These are phyloP conservation scores for Ambrosia artemisiifolia DNA, from an alignment of 129 eudicot species.

Conservation along the genomic window DNA sequence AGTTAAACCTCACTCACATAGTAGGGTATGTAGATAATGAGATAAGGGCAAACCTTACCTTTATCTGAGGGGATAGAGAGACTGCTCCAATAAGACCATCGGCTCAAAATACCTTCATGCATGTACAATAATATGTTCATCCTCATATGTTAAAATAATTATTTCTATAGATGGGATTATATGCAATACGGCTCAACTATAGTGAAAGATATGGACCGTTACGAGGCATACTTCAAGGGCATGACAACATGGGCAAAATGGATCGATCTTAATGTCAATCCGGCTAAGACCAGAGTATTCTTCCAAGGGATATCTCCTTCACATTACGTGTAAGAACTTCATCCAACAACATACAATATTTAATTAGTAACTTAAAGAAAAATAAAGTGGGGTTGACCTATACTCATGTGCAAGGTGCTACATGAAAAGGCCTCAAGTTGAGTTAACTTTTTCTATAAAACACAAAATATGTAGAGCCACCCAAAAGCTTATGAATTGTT, in stretches of 20 bases:
- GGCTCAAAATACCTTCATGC: too few species aligned
- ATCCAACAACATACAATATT: not conserved
- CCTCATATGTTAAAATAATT: not conserved
- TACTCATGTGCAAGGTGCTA: not conserved
- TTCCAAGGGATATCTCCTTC: constrained; percentile 86
- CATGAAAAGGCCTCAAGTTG: too few species aligned
- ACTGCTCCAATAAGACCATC: too few species aligned
- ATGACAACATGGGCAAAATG: constrained; percentile 78
- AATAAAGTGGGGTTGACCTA: not conserved
- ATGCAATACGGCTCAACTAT: constrained; percentile 62
- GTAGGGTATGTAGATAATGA: too few species aligned
- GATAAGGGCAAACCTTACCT: too few species aligned
- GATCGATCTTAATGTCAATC: constrained; percentile 61
- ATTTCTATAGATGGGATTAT: constrained; percentile 67
- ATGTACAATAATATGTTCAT: not conserved
- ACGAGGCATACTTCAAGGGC: constrained; percentile 65
- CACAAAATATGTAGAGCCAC: too few species aligned
- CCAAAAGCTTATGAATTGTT: not conserved
- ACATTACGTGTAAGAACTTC: constrained; percentile 52
- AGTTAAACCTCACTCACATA: too few species aligned
- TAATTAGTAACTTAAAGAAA: not conserved
- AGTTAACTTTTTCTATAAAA: too few species aligned
- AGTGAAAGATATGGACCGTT: constrained; percentile 66
- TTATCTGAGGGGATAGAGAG: too few species aligned
- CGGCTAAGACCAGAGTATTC: constrained; percentile 62